Base-by-base conservation (phyloP, 2,329 filamentous ascomycete species). In the Cladophialophora bantiana region DNA sequence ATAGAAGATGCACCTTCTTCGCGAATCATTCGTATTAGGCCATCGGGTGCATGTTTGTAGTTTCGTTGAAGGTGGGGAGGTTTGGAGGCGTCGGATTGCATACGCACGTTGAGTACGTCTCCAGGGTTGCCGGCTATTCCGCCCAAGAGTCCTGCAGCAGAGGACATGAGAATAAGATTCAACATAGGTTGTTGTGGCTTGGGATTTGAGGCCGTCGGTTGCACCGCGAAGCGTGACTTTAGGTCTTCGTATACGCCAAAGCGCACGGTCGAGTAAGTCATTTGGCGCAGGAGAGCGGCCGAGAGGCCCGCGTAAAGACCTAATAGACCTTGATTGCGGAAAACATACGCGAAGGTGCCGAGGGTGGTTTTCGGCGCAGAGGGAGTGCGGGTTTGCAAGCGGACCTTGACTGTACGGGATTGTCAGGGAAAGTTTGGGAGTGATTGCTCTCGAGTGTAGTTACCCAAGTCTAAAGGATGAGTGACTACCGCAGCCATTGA, bases 211-310 rank as follows among this genome's bases (percentile, higher is more conserved):
- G 83, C 77, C 3, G 76, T 73, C 1, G 77, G 76, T 36, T 79
- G 71, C 7, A 84, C 82, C 42, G 87, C 86, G 75, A 90, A 84
- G 59, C 85, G 86, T 31, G 86, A 82, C 81, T 99, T 99, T 67
- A 98, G 84, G 73, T 96, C 89, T 81, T 98, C 95, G 83, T 99
- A 99, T 71, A 97, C 89, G 71, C 93, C 95, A 82, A 99, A 99
- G 57, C 95, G 92, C 42, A 93, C 95, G 59, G 95, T 99, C 67
- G 91, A 95, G 83, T 99, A 99, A 67, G 95, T 98, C 73, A 94
- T 86, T 82, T 98, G 95, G 71, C 95, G 94, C 65, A 98, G 86
- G 57, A 98, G 87, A 64, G 94, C 95, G 72, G 95, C 95, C 1
- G 94, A 96, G 66, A 98, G 88, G 67, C 95, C 95, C 75, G 87